These are phyloP conservation scores for Pseudozyma sp. DNA, from an alignment of 1,284 basidiomycete species.

Conservation along the genomic window DNA sequence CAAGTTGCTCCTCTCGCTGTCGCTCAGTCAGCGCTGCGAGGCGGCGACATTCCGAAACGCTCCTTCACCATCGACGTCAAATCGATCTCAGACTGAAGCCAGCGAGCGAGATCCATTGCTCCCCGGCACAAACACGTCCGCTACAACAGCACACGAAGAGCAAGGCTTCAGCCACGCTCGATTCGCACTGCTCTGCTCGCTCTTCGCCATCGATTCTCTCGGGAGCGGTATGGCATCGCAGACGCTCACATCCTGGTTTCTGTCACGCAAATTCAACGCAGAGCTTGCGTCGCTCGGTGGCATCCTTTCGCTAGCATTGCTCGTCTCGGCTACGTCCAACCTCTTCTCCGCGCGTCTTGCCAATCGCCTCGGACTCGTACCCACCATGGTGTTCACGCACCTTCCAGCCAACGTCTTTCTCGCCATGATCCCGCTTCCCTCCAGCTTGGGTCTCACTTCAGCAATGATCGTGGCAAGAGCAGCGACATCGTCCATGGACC, in stretches of 20 bases:
- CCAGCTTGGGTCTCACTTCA: constrained; percentile 10
- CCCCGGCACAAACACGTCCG: background rate
- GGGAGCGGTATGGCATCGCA: constrained; percentile 30
- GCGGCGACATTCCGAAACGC: background rate
- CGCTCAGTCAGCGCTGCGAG: constrained; percentile 17
- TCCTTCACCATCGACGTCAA: background rate
- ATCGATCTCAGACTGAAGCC: background rate
- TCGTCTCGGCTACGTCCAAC: constrained; percentile 26
- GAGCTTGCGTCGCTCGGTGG: constrained; percentile 21
- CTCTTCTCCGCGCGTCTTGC: constrained; percentile 31
- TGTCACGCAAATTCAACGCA: constrained; percentile 29
- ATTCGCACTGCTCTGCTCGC: constrained; percentile 15
- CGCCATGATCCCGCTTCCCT: constrained; percentile 10
- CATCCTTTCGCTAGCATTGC: constrained; percentile 17
- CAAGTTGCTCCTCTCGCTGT: constrained; percentile 20
- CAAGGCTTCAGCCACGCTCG: constrained; percentile 1
- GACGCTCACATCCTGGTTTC: constrained; percentile 26
- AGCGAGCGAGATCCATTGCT: constrained; percentile 18
- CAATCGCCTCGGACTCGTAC: constrained; percentile 15
- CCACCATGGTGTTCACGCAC: constrained; percentile 28
- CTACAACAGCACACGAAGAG: background rate
- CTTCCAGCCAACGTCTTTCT: constrained; percentile 21
- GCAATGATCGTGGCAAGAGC: constrained; percentile 24
- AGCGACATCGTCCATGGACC: constrained; percentile 23
- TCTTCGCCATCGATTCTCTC: constrained; percentile 31